Evolutionary conservation across 169 alveolate genomes (phyloP).

Genomic region (Neospora caninum): DNA sequence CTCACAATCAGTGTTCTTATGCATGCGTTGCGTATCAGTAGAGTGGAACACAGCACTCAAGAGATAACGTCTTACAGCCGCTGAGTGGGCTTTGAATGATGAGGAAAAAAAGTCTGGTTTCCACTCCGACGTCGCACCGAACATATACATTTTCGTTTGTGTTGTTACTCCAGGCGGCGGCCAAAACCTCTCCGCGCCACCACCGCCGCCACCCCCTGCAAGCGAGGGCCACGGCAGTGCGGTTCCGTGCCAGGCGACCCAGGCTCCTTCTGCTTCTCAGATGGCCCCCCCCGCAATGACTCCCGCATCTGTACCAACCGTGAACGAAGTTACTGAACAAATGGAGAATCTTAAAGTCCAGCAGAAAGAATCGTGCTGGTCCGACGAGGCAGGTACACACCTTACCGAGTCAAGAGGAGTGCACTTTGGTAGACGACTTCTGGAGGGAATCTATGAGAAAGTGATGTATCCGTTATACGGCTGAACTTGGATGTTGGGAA

Average conservation of each 20-base stretch:
- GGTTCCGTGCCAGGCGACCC: neutral
- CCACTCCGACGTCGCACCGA: too few species aligned
- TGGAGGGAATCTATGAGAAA: neutral
- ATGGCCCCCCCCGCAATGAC: neutral
- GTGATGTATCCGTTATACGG: too few species aligned
- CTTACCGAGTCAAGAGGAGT: neutral
- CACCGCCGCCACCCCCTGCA: slow-evolving; percentile 22
- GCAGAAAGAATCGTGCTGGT: slow-evolving; percentile 22
- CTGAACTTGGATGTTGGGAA: too few species aligned
- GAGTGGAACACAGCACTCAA: neutral
- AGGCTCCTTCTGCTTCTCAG: neutral
- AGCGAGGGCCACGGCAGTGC: neutral
- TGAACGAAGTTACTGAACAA: slow-evolving; percentile 3
- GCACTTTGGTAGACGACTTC: neutral
- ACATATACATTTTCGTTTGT: neutral
- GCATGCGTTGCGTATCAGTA: too few species aligned
- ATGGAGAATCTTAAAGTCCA: slow-evolving; percentile 10
- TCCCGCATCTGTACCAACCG: neutral
- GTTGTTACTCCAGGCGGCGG: slow-evolving; percentile 9
- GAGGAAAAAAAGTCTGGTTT: too few species aligned
- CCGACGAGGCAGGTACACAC: slow-evolving; percentile 14
- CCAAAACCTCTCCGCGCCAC: neutral
- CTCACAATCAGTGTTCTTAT: too few species aligned
- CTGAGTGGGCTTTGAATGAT: too few species aligned
- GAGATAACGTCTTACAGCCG: too few species aligned